These are phyloP conservation scores for Naumovozyma baii DNA, from an alignment of 805 yeast species.

Conservation along the genomic window DNA sequence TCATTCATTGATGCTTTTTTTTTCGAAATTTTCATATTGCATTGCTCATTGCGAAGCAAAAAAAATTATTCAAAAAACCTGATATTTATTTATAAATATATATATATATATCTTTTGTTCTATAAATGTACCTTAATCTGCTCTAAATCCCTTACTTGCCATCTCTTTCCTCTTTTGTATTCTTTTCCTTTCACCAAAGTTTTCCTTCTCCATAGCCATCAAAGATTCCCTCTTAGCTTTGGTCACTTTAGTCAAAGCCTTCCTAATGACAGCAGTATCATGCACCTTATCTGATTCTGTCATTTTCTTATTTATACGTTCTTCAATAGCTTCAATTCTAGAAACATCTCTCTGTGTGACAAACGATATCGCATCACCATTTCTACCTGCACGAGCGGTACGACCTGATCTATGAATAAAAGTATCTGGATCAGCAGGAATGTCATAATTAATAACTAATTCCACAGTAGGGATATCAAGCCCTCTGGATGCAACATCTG, in stretches of 20 bases:
- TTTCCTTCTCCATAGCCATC: constrained; percentile 88
- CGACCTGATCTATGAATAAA: constrained; percentile 96
- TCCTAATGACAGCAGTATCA: constrained; percentile 69
- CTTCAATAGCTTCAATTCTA: constrained; percentile 78
- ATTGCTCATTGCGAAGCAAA: neutral
- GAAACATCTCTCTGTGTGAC: constrained; percentile 79
- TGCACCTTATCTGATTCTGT: constrained; percentile 58
- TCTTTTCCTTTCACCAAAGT: constrained; percentile 66
- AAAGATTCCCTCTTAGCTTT: constrained; percentile 83
- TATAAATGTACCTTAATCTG: no score
- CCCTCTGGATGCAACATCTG: constrained; percentile 97
- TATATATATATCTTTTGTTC: no score
- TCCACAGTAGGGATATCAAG: constrained; percentile 91
- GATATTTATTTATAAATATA: no score
- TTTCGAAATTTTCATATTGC: neutral
- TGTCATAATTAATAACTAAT: constrained; percentile 81
- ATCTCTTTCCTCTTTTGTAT: constrained; percentile 37
- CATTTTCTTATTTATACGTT: constrained; percentile 71
- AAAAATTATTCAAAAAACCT: no score
- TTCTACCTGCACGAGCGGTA: constrained; percentile 95
- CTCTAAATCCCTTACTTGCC: constrained; percentile 3
- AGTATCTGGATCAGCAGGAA: constrained; percentile 94
- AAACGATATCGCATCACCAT: constrained; percentile 73
- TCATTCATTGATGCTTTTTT: no score
- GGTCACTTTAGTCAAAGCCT: constrained; percentile 58